Percentiles rank a stretch among this genome's conserved stretches.
Conservation (phyloP, 345 rosid species). For the Streptanthus diversifolius region DNA sequence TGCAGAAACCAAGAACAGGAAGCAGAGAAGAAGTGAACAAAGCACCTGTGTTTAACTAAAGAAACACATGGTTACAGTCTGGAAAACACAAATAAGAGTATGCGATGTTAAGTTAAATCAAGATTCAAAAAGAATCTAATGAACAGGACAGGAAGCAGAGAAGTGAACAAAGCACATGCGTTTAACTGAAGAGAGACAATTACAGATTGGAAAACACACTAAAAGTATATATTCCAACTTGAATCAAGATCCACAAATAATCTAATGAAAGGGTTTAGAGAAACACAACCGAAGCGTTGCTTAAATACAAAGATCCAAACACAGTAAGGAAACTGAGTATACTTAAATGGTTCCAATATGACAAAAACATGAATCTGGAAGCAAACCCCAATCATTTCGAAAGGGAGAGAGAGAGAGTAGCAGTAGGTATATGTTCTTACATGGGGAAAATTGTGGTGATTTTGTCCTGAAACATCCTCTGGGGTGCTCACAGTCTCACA, state of each 20-base stretch:
- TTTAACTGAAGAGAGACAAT: conserved; percentile 16
- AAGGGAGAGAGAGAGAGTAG: neutral
- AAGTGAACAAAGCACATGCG: conserved; percentile 19
- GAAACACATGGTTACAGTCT: neutral
- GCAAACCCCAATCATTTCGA: neutral
- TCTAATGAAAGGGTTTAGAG: neutral
- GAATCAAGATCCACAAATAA: neutral
- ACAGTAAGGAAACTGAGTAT: neutral
- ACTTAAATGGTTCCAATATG: neutral
- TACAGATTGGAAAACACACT: neutral
- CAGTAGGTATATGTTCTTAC: conserved; percentile 10
- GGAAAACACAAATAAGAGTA: neutral
- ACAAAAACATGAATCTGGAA: neutral
- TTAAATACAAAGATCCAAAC: neutral
- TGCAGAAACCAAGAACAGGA: conserved; percentile 31
- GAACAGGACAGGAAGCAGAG: conserved; percentile 20
- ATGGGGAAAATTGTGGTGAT: neutral
- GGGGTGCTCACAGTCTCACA: conserved; percentile 11
- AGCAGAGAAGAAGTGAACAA: conserved; percentile 18
- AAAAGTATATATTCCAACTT: neutral
- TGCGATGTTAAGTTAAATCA: neutral
- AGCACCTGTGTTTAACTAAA: conserved; percentile 30
- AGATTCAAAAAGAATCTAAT: neutral
- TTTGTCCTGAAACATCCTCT: conserved; percentile 5
- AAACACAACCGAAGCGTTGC: neutral